Base-by-base conservation (phyloP, 106 monocot species). In the Amphibolis antarctica region DNA sequence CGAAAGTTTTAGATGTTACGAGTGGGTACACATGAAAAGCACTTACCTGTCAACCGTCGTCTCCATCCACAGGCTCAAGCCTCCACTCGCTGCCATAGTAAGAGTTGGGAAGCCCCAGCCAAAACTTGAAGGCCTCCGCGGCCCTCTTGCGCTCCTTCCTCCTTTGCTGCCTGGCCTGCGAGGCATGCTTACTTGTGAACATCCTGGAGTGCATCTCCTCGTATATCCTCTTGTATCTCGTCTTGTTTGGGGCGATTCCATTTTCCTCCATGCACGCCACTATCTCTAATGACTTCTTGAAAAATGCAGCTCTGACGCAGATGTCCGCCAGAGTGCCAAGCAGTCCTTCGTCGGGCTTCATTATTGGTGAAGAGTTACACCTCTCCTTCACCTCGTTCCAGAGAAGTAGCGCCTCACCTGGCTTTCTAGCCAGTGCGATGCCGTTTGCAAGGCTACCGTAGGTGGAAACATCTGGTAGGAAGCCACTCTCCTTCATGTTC, bases 261-360 rank as follows among this genome's bases (percentile, higher is more conserved):
- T 83, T 79, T 70, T 94, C 93, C 85, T 93, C 93, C 93, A 94
- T 94, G 63, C 89, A 89, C 5, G 86, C 93, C 64, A 89, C 93
- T 15, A 94, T 81, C 77, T 94, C 93, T 48, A 94, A 67, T 9
- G 93, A 81, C 81, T 86, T 94, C 75, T 65, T 86, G 60, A 94
- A 94, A 72, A 94, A 89, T 3, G 88, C 93, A 1, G 85, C 81
- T 36, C 83, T 70, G 44, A 94, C 86, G 24, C 93, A 94, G 12
- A 94, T 77, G 46, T 89, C 93, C 1, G 93, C 93, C 55, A 94
- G 62, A 4, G 88, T 72, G 18, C 70, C 86, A 19, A 94, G 71
- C 76, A 94, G 44, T n/a, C 83, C 85, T 66, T 86, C 93, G 12
- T 94, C 89, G 0, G 85, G 88, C 62, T 42, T 79, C 26, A 86